A percentile compares a stretch with the other conserved stretches of the same genome.
Conservation (phyloP, 202 grass and related monocot genomes). For the Zizania palustris region DNA sequence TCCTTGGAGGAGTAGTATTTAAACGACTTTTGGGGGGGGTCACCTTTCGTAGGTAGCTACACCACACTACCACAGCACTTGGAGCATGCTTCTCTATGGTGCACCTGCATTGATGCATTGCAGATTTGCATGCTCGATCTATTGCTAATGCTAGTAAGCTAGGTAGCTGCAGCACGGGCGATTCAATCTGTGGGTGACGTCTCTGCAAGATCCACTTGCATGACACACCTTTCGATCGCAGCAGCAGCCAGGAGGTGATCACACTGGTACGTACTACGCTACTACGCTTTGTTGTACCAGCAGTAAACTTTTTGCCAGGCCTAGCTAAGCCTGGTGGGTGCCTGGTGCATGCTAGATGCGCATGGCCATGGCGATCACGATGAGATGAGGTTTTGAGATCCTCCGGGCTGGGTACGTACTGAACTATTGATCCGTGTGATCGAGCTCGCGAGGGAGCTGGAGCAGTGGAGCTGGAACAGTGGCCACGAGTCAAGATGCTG, state of each 20-base stretch:
- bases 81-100: neutral
- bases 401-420: no score
- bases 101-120: neutral
- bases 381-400: no score
- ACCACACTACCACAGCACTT: no score
- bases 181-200: slow-evolving; percentile 7
- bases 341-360: neutral
- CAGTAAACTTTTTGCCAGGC: slow-evolving; percentile 20
- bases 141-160: no score
- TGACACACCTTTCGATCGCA: neutral
- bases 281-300: neutral
- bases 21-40: slow-evolving; percentile 1
- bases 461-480: neutral
- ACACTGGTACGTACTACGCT: neutral
- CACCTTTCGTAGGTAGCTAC: neutral
- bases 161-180: no score
- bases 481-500: slow-evolving; percentile 27
- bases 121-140: no score
- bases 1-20: neutral
- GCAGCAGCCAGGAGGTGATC: neutral
- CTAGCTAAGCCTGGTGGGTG: neutral
- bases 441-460: neutral
- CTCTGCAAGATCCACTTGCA: neutral
- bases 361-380: neutral
- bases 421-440: no score